These are phyloP conservation scores for Neocucurbitaria cava DNA, from an alignment of 2,329 filamentous ascomycete species.

Conservation along the genomic window DNA sequence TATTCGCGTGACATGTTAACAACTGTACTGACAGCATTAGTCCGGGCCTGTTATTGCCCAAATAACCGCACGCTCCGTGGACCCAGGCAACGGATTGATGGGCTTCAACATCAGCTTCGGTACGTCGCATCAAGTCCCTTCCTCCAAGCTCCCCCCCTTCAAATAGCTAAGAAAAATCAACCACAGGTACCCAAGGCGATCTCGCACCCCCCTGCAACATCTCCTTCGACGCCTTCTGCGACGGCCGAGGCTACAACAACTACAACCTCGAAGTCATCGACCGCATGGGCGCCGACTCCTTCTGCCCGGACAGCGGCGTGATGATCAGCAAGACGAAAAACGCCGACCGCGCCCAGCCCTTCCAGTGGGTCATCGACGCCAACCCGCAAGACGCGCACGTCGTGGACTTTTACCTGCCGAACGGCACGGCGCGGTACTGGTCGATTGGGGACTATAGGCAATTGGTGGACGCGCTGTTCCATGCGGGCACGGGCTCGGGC, in stretches of 20 bases:
- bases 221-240: slow-evolving; percentile 56
- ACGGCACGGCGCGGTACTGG: slow-evolving; percentile 56
- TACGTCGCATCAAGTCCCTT: background rate
- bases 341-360: slow-evolving; percentile 50
- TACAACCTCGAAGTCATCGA: slow-evolving; percentile 63
- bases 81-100: slow-evolving; percentile 51
- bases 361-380: slow-evolving; percentile 64
- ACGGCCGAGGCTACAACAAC: slow-evolving; percentile 59
- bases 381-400: slow-evolving; percentile 61
- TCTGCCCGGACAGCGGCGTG: slow-evolving; percentile 60
- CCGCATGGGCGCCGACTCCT: slow-evolving; percentile 62
- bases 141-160: too few relatives aligned
- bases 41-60: slow-evolving; percentile 56
- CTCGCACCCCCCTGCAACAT: slow-evolving; percentile 55
- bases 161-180: too few relatives aligned
- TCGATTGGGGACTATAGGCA: slow-evolving; percentile 63
- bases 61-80: slow-evolving; percentile 58
- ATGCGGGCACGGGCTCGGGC: slow-evolving; percentile 60
- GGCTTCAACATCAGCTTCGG: slow-evolving; percentile 58
- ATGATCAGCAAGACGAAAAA: slow-evolving; percentile 63
- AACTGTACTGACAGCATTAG: background rate
- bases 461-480: slow-evolving; percentile 62
- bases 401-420: slow-evolving; percentile 59
- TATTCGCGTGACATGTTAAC: background rate
- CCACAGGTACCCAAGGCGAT: slow-evolving; percentile 38